Evolutionary conservation across 2,329 filamentous ascomycete genomes (phyloP).

Genomic region (Colletotrichum viniferum): DNA sequence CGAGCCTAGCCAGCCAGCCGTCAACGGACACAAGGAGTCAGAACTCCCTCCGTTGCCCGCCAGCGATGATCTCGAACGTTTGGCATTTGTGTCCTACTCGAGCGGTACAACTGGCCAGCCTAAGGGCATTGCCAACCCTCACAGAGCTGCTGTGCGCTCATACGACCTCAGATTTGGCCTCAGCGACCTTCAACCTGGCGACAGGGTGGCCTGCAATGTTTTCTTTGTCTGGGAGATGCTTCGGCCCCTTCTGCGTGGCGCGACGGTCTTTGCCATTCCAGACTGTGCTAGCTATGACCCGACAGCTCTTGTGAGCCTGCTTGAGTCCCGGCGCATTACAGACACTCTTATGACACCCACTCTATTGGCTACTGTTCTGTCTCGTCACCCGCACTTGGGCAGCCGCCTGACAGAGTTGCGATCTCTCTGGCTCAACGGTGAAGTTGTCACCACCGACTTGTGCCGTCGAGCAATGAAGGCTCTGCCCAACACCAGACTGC

Average conservation of each 20-base stretch:
- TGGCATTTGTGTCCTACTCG: constrained; percentile 83
- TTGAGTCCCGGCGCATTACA: constrained; percentile 69
- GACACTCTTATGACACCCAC: constrained; percentile 87
- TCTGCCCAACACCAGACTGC: constrained; percentile 70
- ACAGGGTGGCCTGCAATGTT: constrained; percentile 85
- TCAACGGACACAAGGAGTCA: constrained; percentile 14
- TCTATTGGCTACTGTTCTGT: constrained; percentile 74
- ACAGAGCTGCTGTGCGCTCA: constrained; percentile 74
- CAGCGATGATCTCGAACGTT: constrained; percentile 72
- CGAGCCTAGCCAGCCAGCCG: constrained; percentile 34
- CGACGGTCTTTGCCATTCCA: constrained; percentile 76
- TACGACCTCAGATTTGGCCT: constrained; percentile 75
- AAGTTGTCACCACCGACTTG: constrained; percentile 81
- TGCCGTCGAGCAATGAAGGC: constrained; percentile 70
- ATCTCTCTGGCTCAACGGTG: constrained; percentile 81
- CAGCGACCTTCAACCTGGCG: constrained; percentile 72
- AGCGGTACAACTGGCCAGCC: constrained; percentile 79
- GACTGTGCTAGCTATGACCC: constrained; percentile 82
- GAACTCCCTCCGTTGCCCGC: constrained; percentile 55
- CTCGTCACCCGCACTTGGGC: constrained; percentile 70
- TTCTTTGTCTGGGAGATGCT: constrained; percentile 89
- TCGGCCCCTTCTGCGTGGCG: constrained; percentile 75
- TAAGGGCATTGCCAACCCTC: constrained; percentile 84
- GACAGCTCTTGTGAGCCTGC: constrained; percentile 72
- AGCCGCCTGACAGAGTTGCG: constrained; percentile 67